These are phyloP conservation scores for Huntiella moniliformis DNA, from an alignment of 2,329 filamentous ascomycete genomes.

Conservation along the genomic window DNA sequence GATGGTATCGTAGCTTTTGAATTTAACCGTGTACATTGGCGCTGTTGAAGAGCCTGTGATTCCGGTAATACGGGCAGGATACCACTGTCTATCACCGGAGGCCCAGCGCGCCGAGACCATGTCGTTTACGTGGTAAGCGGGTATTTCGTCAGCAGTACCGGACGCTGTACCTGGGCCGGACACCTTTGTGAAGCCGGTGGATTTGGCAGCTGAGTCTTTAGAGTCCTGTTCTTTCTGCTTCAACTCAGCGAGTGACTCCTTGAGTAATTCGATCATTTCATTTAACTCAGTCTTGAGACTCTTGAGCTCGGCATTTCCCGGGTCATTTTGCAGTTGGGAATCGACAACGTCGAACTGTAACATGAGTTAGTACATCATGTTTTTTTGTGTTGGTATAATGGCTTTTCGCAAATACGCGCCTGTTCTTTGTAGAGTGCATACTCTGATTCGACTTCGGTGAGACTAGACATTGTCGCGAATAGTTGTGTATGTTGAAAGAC, in stretches of 20 bases:
- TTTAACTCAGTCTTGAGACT: constrained; percentile 64
- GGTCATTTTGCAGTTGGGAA: constrained; percentile 58
- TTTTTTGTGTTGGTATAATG: constrained; percentile 9
- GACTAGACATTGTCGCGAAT: constrained; percentile 5
- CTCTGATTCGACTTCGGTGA: constrained; percentile 28
- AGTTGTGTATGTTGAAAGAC: too few relatives aligned
- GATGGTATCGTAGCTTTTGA: constrained; percentile 74
- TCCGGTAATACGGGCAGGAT: constrained; percentile 79
- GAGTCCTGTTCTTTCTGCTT: constrained; percentile 29
- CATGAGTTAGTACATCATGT: constrained; percentile 11
- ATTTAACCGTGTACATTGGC: constrained; percentile 86
- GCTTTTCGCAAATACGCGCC: constrained; percentile 20
- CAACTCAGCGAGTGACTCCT: constrained; percentile 65
- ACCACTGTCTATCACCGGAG: constrained; percentile 75
- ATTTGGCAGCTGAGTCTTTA: constrained; percentile 28
- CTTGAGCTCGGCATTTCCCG: constrained; percentile 60
- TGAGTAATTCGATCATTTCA: constrained; percentile 59
- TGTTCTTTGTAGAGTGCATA: constrained; percentile 37
- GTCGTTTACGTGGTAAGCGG: constrained; percentile 72
- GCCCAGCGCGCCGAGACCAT: constrained; percentile 79
- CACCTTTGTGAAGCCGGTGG: constrained; percentile 18
- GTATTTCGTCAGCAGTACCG: constrained; percentile 16
- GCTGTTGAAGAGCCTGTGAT: constrained; percentile 83
- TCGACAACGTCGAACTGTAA: constrained; percentile 58
- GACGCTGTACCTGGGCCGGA: neutral